Conservation (phyloP, 495 filamentous ascomycete genomes). For the Penicillium argentinense region DNA sequence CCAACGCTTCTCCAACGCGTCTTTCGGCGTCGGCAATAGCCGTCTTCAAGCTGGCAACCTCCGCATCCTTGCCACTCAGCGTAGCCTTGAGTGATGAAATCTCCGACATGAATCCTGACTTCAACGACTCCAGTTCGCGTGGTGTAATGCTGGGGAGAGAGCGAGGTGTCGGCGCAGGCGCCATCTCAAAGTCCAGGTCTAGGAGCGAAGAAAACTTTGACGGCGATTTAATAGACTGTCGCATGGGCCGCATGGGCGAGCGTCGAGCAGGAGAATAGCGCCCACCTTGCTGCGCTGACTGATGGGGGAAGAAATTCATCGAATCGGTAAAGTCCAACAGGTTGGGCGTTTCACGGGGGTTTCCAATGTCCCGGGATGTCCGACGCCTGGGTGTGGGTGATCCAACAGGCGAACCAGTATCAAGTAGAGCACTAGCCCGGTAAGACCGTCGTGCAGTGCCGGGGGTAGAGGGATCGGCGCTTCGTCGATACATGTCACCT, state of each 20-base stretch:
- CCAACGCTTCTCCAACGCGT: constrained; percentile 82
- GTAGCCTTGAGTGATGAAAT: constrained; percentile 87
- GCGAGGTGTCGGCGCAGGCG: constrained; percentile 83
- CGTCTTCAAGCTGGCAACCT: constrained; percentile 78
- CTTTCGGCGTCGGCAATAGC: constrained; percentile 87
- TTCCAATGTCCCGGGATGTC: constrained; percentile 57
- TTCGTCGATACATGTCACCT: constrained; percentile 16
- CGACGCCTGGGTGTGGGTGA: constrained; percentile 61
- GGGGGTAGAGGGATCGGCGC: constrained; percentile 35
- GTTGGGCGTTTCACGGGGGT: constrained; percentile 37
- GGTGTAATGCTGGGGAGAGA: constrained; percentile 89
- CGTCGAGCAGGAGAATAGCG: constrained; percentile 46
- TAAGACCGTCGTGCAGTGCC: constrained; percentile 31
- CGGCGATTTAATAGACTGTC: constrained; percentile 38
- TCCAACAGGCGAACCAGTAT: constrained; percentile 40
- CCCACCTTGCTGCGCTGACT: constrained; percentile 37
- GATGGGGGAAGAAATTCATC: constrained; percentile 54
- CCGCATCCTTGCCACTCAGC: constrained; percentile 86
- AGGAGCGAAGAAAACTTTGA: constrained; percentile 46
- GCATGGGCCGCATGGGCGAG: constrained; percentile 37
- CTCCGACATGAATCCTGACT: constrained; percentile 84
- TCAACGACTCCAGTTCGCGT: constrained; percentile 87
- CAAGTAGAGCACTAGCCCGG: constrained; percentile 32
- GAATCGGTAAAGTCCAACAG: constrained; percentile 89
- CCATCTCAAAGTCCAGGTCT: constrained; percentile 85